Evolutionary conservation across 1,284 basidiomycete genomes (phyloP), one percentile per base, ranked within the genome.

Genomic region (Sparassis latifolia): DNA sequence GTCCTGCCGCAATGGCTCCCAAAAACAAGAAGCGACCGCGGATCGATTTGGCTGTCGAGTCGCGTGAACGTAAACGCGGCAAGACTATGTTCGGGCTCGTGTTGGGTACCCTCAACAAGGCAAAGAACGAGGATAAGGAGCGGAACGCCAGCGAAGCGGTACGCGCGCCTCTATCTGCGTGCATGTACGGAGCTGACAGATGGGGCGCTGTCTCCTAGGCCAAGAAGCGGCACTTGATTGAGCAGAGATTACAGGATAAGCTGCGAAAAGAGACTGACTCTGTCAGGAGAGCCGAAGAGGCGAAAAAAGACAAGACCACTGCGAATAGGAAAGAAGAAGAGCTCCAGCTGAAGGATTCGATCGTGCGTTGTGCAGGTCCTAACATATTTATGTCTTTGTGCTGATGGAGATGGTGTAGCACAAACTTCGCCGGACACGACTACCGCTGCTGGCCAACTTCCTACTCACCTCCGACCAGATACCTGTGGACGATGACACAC

Each of bases 21-120:
- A 53, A 60, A 59, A 60, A 69, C 65, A 80, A 75, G 71, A 84
- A 77, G 68, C 80, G 86, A 53, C 86, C 86, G 53, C 79, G 83
- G 59, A 72, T 89, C 55, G 83, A 88, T 65, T 70, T 89, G 57
- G 75, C 70, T 56, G 70, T 73, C 33, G 69, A 69, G 47, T 56
- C 67, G 45, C 63, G 67, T 53, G 83, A 86, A 66, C 78, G 84
- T 60, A 89, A 85, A 70, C 83, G 86, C 61, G 86, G 87, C 66
- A 88, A 86, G 77, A 82, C 78, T 70, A 86, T 89, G 82, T 87
- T 90, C 71, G 86, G 86, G 58, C 73, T 89, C 59, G 71, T 89
- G 58, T 68, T 90, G 52, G 86, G 86, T 52, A 90, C 86, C 58
- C 77, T 90, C 55, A 86, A 84, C 71, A 86, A 86, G 74, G 86